Base-by-base conservation (phyloP, 1,284 basidiomycete species). In the Cerioporus squamosus region DNA sequence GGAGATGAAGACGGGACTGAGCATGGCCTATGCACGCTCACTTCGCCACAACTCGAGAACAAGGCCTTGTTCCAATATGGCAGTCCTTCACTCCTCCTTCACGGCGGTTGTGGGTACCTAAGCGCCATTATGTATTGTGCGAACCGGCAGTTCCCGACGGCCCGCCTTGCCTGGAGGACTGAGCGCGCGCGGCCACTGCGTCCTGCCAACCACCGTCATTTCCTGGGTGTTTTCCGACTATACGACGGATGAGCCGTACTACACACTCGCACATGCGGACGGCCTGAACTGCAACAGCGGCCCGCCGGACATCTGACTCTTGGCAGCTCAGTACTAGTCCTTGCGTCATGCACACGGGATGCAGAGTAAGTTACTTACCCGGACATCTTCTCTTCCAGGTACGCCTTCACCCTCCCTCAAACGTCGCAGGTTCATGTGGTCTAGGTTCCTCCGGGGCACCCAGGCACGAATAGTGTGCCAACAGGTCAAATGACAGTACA, bases 1-100 rank as follows among this genome's bases (percentile, higher is more conserved):
- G 9, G 33, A 12, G 24, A 38, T 42, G 49, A 29, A 42, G 24
- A 50, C 22, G 38, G 47, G 22, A 38, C 7, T 23, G n/a, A 23
- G 51, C 36, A 50, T 49, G 57, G 51, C 44, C 47, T 26, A 44
- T 38, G 46, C 45, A 57, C 56, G 45, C 40, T n/a, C 44, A 57
- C 40, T 39, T 24, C 9, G 26, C 31, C 14, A 22, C 40, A 26
- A 29, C 23, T 47, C 29, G 44, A 58, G 51, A 53, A 58, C 51
- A 47, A 47, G 44, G 51, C 51, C 47, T 58, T 58, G 57, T 58
- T 17, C 40, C 22, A 33, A 49, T 39, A 45, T 22, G 36, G 47
- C 23, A 53, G 29, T 31, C 46, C 45, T 44, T n/a, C n/a, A n/a
- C n/a, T n/a, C n/a, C n/a, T n/a, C n/a, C n/a, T n/a, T n/a, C n/a